Evolutionary conservation across 2,329 filamentous ascomycete genomes (phyloP), one percentile per base, ranked within the genome.

Genomic region (Penicillium sp.): DNA sequence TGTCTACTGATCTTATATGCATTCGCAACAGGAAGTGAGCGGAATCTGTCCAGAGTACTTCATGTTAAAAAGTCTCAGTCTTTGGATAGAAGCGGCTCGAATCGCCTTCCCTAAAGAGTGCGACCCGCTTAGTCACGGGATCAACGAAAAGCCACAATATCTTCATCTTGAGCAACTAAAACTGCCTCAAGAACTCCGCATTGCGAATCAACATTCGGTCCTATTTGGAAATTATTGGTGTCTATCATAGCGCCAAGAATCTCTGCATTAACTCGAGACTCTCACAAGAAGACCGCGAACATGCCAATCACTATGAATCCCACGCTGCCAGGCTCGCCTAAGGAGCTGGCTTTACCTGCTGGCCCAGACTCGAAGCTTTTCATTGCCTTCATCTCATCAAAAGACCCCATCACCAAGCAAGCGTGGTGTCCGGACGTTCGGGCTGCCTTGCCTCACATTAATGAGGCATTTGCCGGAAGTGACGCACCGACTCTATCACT

Each of bases 351-450:
- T 9, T 31, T 66, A 9, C 45, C 64, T 16, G 28, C 56, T 12
- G 44, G 45, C 12, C 23, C 56, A 18, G 47, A 47, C 39, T 62
- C 67, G 1, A 61, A 54, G 13, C 43, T 68, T 2, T 75, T 72
- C 57, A 48, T 75, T 42, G 62, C 69, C n/a, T 75, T 75, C 57
- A 63, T 70, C 31, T 67, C 73, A 2, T 72, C 69, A 29, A 43
- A 65, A 31, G 70, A 74, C 41, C 65, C 70, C 7, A 53, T 54
- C 3, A 75, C 73, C 16, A 63, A 64, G 7, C 59, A 69, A 50
- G 63, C 72, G 4, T 75, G 73, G 73, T 75, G 73, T 23, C 73
- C 73, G 0, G 73, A 75, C 46, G 73, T 75, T 24, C 65, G 69
- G 13, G 69, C 67, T 8, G 69, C 72, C 0, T 51, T 73, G 49